Conservation (phyloP, 352 stramenopile species). For the Salisapilia sapeloensis region DNA sequence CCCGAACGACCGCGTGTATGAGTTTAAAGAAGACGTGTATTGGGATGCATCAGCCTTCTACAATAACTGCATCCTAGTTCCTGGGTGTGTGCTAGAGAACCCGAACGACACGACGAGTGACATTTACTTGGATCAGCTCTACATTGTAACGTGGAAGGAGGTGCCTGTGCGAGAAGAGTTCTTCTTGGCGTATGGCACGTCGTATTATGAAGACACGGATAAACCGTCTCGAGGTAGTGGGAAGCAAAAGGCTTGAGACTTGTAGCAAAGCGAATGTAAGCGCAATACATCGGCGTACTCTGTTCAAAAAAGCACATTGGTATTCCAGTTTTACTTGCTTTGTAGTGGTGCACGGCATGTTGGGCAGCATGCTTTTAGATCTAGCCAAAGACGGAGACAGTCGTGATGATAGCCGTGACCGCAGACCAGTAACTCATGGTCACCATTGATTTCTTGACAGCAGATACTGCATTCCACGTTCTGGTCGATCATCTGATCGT, state of each 20-base stretch:
- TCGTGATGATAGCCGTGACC: constrained; percentile 42
- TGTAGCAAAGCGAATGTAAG: too few relatives aligned
- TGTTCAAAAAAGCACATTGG: too few relatives aligned
- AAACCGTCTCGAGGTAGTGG: constrained; percentile 32
- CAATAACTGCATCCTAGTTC: constrained; percentile 83
- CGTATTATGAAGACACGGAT: constrained; percentile 77
- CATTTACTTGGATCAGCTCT: constrained; percentile 73
- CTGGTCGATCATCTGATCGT: too few relatives aligned
- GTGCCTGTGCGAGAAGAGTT: constrained; percentile 72
- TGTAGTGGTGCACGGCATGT: constrained; percentile 20
- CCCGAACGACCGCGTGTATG: constrained; percentile 77
- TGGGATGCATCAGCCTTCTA: constrained; percentile 80
- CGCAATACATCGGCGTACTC: too few relatives aligned
- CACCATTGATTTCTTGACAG: neutral
- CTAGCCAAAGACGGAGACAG: constrained; percentile 54
- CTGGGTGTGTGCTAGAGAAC: constrained; percentile 66
- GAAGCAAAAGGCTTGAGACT: neutral
- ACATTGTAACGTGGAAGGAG: constrained; percentile 82
- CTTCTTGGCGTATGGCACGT: constrained; percentile 78
- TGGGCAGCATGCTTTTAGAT: constrained; percentile 48
- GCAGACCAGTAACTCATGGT: constrained; percentile 10
- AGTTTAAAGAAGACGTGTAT: constrained; percentile 72
- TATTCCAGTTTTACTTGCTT: too few relatives aligned
- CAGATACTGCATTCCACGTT: too few relatives aligned
- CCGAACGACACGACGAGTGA: constrained; percentile 55